Evolutionary conservation across 768 basidiomycete genomes (phyloP), one percentile per base, ranked within the genome.

Genomic region (Astraeus odoratus): DNA sequence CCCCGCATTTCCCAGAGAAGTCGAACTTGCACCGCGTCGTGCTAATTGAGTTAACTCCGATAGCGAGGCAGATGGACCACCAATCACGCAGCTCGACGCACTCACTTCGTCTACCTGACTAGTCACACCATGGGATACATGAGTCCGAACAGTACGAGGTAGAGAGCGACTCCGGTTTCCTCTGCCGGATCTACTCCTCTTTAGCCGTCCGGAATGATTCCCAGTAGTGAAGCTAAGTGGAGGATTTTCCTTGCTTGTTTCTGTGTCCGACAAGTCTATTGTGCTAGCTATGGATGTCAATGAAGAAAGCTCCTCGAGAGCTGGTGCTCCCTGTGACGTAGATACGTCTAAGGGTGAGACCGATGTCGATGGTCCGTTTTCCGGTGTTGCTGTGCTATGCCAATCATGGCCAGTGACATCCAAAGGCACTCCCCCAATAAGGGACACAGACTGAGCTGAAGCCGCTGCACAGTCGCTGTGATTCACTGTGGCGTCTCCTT

Each of bases 31-130:
- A 1, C 30, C 30, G n/a, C 51, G 43, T 26, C 51, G 48, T 9
- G 60, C 56, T 1, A 61, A 43, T 16, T 29, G 0, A 15, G 22
- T 25, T 5, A 63, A 31, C 25, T 63, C 50, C 1, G 41, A 33
- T 39, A 58, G 2, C 16, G 56, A 51, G 5, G 60, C 58, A 10
- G 27, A 26, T 4, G 56, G 56, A 0, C 60, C 60, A 13, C 60
- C 59, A n/a, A n/a, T n/a, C n/a, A 2, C 20, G 35, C 19, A 4
- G 35, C n/a, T 26, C 18, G 25, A n/a, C 18, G n/a, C 10, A 29
- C 34, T 15, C 12, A 8, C 12, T 20, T 12, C 19, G 22, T 37
- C 38, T 20, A n/a, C n/a, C n/a, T n/a, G n/a, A n/a, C n/a, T n/a
- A n/a, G n/a, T n/a, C n/a, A n/a, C n/a, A n/a, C n/a, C n/a, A n/a